Base-by-base conservation (phyloP, 169 alveolate species). In the Perkinsus chesapeaki region DNA sequence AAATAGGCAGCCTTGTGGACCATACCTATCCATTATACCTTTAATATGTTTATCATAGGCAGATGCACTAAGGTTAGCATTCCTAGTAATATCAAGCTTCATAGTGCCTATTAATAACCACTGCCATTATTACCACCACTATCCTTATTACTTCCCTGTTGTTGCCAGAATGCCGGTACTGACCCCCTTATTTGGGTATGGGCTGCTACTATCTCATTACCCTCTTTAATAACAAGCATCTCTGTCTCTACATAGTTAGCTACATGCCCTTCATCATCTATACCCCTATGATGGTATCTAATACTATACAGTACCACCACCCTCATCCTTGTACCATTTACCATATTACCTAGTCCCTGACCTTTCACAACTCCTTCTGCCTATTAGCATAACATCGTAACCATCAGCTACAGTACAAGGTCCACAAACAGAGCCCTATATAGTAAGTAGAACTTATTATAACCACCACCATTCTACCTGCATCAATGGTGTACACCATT, bases 161-260 rank as follows among this genome's bases (percentile, higher is more conserved):
- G 97, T 39, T 96, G 95, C 98, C 99, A 98, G 93, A 97, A 96
- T 39, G 97, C 82, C 0, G 99, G 99, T 27, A 97, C 96, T 39
- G 98, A 96, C 39, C 99, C 99, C 94, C 99, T 96, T 10, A 97
- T 95, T 91, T 97, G 97, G 19, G 97, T 95, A 95, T 95, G 96
- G 47, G 97, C 96, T 91, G 91, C 94, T 91, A 95, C 82, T 23
- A 92, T 92, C 93, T 73, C 96, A 91, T 92, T 72, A 39, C 95
- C 95, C 73, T 95, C 94, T 93, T 93, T 94, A 37, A 95, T 91
- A 39, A 96, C 91, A 31, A 96, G 94, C 73, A 96, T 95, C 95
- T 98, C 99, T 36, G 98, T 96, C 95, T 98, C 99, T 3, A 97
- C 98, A 95, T 95, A 98, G 93, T 98, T 98, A 20, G 98, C 98